phyloP scores from a whole-genome alignment of 2,329 filamentous ascomycete genomes.

The Zymoseptoria crescenta region DNA sequence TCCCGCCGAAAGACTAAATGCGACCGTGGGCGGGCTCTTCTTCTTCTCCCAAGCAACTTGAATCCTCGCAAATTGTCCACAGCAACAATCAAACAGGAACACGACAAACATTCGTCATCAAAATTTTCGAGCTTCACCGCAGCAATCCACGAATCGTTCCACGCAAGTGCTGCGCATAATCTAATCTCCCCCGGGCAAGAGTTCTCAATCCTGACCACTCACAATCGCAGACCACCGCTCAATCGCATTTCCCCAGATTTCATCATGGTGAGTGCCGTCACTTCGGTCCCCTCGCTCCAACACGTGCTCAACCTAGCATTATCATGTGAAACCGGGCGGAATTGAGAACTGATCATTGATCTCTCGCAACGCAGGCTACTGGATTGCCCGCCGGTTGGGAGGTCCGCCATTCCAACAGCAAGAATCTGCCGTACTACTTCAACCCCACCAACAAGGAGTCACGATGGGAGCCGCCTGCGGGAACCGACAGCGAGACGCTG shows the following conservation, averaged over 20 bases:
- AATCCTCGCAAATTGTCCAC: neutral
- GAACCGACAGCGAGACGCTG: conserved; percentile 83
- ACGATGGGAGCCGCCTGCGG: conserved; percentile 85
- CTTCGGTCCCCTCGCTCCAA: neutral
- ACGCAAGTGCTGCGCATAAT: neutral
- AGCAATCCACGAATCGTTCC: neutral
- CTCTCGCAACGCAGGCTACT: conserved; percentile 19
- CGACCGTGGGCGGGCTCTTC: neutral
- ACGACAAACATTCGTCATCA: neutral
- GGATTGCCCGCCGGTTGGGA: conserved; percentile 44
- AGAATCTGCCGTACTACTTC: conserved; percentile 99
- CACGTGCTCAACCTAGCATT: conserved; percentile 1
- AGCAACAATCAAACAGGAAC: neutral
- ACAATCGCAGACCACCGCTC: neutral
- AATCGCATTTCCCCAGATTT: conserved; percentile 4
- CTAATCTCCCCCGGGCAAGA: too few species aligned
- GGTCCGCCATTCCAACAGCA: conserved; percentile 95
- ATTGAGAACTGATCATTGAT: conserved; percentile 2
- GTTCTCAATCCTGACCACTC: neutral
- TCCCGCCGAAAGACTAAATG: neutral
- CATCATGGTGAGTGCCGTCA: conserved; percentile 8
- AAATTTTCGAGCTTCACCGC: neutral
- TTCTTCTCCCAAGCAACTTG: neutral
- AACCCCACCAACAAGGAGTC: conserved; percentile 79
- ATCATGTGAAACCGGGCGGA: neutral